A percentile compares a stretch with the other conserved stretches of the same genome.
Evolutionary conservation across 257 asterid species (phyloP).

Genomic region (Jacaranda copaia): DNA sequence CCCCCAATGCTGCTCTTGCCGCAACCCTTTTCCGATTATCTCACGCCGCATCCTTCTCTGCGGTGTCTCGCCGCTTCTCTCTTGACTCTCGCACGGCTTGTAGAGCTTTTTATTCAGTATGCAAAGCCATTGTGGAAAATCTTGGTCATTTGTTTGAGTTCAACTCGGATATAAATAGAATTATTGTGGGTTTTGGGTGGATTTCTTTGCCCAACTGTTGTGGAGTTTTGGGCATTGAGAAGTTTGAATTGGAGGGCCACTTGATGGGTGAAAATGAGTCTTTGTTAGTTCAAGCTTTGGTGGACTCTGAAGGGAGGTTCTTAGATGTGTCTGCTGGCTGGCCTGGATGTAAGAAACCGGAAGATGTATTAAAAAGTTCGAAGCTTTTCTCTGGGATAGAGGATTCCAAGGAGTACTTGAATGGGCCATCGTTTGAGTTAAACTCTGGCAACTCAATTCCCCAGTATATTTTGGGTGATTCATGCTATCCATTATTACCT

Average conservation of each 20-base stretch:
- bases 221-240: constrained; percentile 82
- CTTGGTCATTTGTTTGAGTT: constrained; percentile 87
- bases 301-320: constrained; percentile 94
- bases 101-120: constrained; percentile 73
- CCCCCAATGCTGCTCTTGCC: constrained; percentile 71
- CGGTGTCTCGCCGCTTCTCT: constrained; percentile 69
- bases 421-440: constrained; percentile 67
- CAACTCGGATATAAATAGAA: constrained; percentile 69
- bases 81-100: constrained; percentile 68
- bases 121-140: constrained; percentile 76
- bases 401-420: constrained; percentile 65
- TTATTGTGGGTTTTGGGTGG: constrained; percentile 89
- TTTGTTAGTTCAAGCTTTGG: constrained; percentile 83
- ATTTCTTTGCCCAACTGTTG: constrained; percentile 89
- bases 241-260: constrained; percentile 59
- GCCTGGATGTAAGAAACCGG: constrained; percentile 68
- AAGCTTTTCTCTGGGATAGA: constrained; percentile 69
- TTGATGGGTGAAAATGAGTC: constrained; percentile 48
- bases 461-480: constrained; percentile 81
- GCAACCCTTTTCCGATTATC: constrained; percentile 73
- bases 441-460: constrained; percentile 64
- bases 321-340: constrained; percentile 94
- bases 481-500: constrained; percentile 76
- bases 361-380: constrained; percentile 61
- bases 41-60: constrained; percentile 70